Percentiles rank a stretch among this genome's conserved stretches.
These are phyloP conservation scores for Aspergillus affinis DNA, from an alignment of 495 filamentous ascomycete species.

Conservation along the genomic window DNA sequence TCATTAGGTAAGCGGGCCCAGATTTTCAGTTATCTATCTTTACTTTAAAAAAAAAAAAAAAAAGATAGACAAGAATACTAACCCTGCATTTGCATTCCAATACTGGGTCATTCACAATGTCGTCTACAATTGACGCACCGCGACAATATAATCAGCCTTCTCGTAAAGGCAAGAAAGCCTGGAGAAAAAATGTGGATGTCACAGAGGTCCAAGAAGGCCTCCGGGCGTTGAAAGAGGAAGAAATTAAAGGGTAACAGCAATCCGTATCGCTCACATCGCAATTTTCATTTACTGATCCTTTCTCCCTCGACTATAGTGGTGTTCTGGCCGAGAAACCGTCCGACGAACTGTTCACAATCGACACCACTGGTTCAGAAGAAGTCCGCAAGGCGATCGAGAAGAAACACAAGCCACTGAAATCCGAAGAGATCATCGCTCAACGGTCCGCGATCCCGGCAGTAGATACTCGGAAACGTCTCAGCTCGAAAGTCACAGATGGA, in stretches of 20 bases:
- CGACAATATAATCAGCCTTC: conserved; percentile 77
- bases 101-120: conserved; percentile 31
- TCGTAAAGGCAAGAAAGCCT: conserved; percentile 96
- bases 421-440: conserved; percentile 85
- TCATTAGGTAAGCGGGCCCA: conserved; percentile 36
- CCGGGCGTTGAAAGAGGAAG: conserved; percentile 78
- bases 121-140: conserved; percentile 44
- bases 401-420: conserved; percentile 71
- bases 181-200: conserved; percentile 96
- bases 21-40: conserved; percentile 29
- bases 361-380: conserved; percentile 64
- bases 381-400: conserved; percentile 64
- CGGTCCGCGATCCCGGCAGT: conserved; percentile 80
- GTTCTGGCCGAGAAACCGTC: conserved; percentile 76
- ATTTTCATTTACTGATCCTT: conserved; percentile 7
- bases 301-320: conserved; percentile 53
- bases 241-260: conserved; percentile 72
- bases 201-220: conserved; percentile 81
- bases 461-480: conserved; percentile 69
- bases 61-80: conserved; percentile 3
- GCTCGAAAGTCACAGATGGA: conserved; percentile 58
- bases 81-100: not conserved
- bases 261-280: not conserved
- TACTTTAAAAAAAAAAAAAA: conserved; percentile 30
- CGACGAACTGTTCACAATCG: conserved; percentile 78